Evolutionary conservation across 179 eudicot genomes (phyloP).

Genomic region (Spinacia oleracea): DNA sequence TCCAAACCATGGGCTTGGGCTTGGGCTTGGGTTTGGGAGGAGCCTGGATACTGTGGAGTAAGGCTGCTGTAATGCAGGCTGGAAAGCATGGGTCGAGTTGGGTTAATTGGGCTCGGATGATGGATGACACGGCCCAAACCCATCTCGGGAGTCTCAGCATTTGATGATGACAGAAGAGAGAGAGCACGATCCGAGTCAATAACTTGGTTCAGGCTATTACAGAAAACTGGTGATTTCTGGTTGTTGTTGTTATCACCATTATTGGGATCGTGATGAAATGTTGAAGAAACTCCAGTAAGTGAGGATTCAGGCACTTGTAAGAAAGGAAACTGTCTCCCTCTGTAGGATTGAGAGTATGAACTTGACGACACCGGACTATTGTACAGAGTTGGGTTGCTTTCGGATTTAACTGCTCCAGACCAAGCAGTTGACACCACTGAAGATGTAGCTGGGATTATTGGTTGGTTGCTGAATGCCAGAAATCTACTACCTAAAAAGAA

Average conservation of each 20-base stretch:
- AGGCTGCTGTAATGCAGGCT: conserved; percentile 34
- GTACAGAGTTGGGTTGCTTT: conserved; percentile 35
- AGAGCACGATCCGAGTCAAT: conserved; percentile 81
- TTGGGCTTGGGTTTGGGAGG: conserved; percentile 34
- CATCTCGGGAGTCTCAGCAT: conserved; percentile 48
- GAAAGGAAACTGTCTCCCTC: conserved; percentile 54
- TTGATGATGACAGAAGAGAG: conserved; percentile 99
- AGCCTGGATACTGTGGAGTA: conserved; percentile 28
- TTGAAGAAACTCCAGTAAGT: conserved; percentile 39
- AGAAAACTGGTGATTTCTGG: conserved; percentile 32
- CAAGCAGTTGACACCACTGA: conserved; percentile 48
- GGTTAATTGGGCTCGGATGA: conserved; percentile 35
- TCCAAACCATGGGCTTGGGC: conserved; percentile 37
- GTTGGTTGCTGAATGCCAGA: conserved; percentile 51
- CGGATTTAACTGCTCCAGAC: conserved; percentile 47
- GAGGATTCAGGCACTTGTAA: conserved; percentile 35
- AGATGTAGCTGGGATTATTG: conserved; percentile 43
- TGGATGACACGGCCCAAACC: conserved; percentile 49
- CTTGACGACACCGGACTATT: conserved; percentile 28
- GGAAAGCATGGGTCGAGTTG: conserved; percentile 35
- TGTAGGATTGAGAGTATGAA: conserved; percentile 36
- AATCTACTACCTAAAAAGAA: conserved; percentile 40
- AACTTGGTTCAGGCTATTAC: conserved; percentile 39
- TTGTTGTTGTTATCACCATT: conserved; percentile 18
- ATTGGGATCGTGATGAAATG: conserved; percentile 38